Percentiles rank a stretch among this genome's conserved stretches.
Evolutionary conservation across 2,329 filamentous ascomycete genomes (phyloP).

Genomic region (Xylariaceae sp.): DNA sequence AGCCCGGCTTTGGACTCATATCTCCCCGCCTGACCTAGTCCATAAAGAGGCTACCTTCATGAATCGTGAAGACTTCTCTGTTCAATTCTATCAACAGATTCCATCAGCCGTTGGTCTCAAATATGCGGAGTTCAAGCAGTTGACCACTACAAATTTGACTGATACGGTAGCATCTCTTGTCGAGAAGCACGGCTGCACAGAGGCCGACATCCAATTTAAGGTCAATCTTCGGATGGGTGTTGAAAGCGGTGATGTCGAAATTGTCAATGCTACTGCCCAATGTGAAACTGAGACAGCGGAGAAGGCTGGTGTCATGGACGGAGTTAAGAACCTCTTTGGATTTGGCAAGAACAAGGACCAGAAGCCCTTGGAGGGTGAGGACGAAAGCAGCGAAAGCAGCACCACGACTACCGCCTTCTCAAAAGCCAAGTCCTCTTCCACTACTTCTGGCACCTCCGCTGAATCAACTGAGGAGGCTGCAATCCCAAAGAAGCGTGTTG

Average conservation of each 20-base stretch:
- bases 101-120: slow-evolving; percentile 41
- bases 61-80: slow-evolving; percentile 76
- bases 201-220: slow-evolving; percentile 76
- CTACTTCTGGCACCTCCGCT: slow-evolving; percentile 43
- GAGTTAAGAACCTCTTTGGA: slow-evolving; percentile 93
- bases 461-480: slow-evolving; percentile 50
- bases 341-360: slow-evolving; percentile 90
- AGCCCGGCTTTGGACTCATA: slow-evolving; percentile 79
- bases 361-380: slow-evolving; percentile 66
- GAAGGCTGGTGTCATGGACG: slow-evolving; percentile 81
- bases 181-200: slow-evolving; percentile 73
- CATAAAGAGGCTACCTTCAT: slow-evolving; percentile 83
- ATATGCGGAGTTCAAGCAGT: slow-evolving; percentile 61
- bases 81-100: slow-evolving; percentile 76
- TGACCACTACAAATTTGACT: slow-evolving; percentile 84
- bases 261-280: slow-evolving; percentile 73
- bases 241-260: slow-evolving; percentile 75
- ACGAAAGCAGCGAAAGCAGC: slow-evolving; percentile 47
- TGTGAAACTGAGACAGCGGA: slow-evolving; percentile 74
- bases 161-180: slow-evolving; percentile 75
- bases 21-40: slow-evolving; percentile 70
- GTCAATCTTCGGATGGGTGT: slow-evolving; percentile 70
- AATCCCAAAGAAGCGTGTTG: slow-evolving; percentile 57
- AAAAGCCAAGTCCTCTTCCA: slow-evolving; percentile 31
- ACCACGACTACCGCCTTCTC: slow-evolving; percentile 37